Percentiles rank a stretch among this genome's conserved stretches.
These are phyloP conservation scores for Ceratobasidium sp. DNA, from an alignment of 1,284 basidiomycete species.

Conservation along the genomic window DNA sequence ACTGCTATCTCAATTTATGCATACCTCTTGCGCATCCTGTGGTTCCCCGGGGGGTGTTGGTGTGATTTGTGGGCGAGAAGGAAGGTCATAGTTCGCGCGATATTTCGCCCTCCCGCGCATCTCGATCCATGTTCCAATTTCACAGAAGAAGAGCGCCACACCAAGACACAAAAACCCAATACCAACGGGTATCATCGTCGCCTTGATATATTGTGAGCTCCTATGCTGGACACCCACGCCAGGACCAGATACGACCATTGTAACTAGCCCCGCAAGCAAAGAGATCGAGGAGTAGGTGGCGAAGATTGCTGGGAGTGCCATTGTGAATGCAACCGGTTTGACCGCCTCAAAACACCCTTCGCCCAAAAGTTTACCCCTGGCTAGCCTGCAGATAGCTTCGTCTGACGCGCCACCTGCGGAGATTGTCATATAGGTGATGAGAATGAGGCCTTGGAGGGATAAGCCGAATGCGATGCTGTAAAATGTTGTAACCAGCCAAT, in stretches of 20 bases:
- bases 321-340: constrained; percentile 6
- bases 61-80: too few species aligned
- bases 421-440: constrained; percentile 6
- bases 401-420: constrained; percentile 29
- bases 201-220: not conserved
- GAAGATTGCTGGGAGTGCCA: constrained; percentile 26
- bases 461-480: constrained; percentile 27
- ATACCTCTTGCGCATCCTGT: too few species aligned
- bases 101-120: not conserved
- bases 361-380: not conserved
- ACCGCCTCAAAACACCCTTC: not conserved
- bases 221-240: not conserved
- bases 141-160: not conserved
- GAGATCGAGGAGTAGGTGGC: constrained; percentile 22
- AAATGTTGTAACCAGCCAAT: constrained; percentile 31
- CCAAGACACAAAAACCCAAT: constrained; percentile 6
- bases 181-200: constrained; percentile 13
- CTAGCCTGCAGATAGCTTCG: constrained; percentile 18
- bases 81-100: not conserved
- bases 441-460: constrained; percentile 15
- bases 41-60: too few species aligned
- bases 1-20: too few species aligned
- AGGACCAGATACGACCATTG: constrained; percentile 10
- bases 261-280: constrained; percentile 15
- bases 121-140: constrained; percentile 15